phyloP scores from a whole-genome alignment of 78 protist species.

The Dictyostelium intermedium region DNA sequence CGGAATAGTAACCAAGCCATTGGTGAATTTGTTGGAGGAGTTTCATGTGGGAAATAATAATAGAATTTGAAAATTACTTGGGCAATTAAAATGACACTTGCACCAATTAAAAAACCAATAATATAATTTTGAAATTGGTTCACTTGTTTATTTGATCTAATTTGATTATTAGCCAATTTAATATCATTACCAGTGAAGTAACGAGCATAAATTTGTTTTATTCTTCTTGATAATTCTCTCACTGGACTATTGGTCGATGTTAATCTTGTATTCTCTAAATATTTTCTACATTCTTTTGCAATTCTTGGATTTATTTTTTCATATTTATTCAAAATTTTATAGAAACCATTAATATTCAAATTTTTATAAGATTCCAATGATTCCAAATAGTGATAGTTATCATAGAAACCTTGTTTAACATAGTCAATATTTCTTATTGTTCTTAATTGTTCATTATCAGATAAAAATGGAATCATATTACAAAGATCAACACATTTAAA shows the following conservation, averaged over 20 bases:
- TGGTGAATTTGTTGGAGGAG: conserved; percentile 27
- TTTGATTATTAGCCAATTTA: conserved; percentile 14
- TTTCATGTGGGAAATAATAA: conserved; percentile 7
- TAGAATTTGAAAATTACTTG: conserved; percentile 5
- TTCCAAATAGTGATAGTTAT: neutral
- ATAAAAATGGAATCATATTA: conserved; percentile 20
- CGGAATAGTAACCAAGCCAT: conserved; percentile 68
- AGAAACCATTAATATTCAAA: conserved; percentile 11
- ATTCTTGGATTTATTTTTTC: neutral
- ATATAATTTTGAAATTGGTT: neutral
- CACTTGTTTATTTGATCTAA: neutral
- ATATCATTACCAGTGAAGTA: conserved; percentile 53
- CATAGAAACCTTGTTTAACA: conserved; percentile 30
- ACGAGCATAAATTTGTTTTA: conserved; percentile 22
- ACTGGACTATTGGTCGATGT: neutral
- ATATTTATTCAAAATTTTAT: conserved; percentile 16
- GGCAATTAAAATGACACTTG: neutral
- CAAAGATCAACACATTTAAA: conserved; percentile 10
- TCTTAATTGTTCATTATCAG: neutral
- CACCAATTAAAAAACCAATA: conserved; percentile 37
- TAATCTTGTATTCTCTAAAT: neutral
- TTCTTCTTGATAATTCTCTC: neutral
- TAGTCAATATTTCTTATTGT: conserved; percentile 8
- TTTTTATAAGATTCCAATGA: conserved; percentile 7
- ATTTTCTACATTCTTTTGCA: neutral